Evolutionary conservation across 148 eudicot species (phyloP).

Genomic region (Rhododendron mucronatum): DNA sequence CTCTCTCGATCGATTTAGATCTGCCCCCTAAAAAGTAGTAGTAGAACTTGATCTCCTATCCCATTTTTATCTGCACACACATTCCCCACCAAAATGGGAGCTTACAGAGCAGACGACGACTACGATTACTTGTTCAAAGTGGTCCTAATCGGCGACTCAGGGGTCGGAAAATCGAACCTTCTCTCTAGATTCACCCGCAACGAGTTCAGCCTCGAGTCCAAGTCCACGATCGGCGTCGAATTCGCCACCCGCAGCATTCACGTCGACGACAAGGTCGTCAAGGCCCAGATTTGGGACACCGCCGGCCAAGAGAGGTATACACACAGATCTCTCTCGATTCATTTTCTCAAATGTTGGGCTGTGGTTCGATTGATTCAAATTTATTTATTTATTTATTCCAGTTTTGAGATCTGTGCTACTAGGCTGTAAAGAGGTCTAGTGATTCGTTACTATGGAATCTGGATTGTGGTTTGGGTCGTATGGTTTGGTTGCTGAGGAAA

Average conservation of each 20-base stretch:
- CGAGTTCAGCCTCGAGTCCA: conserved; percentile 55
- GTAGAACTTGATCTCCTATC: not conserved
- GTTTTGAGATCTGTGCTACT: not conserved
- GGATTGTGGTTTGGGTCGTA: not conserved
- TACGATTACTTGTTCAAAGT: conserved; percentile 65
- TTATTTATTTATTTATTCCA: not conserved
- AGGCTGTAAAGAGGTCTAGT: not conserved
- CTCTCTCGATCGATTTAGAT: not conserved
- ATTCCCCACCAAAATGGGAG: conserved; percentile 16
- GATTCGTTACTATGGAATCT: not conserved
- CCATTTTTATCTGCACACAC: not conserved
- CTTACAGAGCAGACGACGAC: conserved; percentile 57
- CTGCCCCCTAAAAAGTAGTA: not conserved
- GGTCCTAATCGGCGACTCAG: conserved; percentile 30
- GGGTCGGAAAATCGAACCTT: conserved; percentile 6
- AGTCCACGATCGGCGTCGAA: conserved; percentile 54
- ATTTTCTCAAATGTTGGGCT: not conserved
- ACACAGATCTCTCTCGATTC: not conserved
- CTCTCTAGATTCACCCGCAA: conserved; percentile 35
- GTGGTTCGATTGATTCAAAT: not conserved
- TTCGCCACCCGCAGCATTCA: conserved; percentile 48
- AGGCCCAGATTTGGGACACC: conserved; percentile 54
- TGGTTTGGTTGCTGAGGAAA: not conserved
- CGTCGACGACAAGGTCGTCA: conserved; percentile 44
- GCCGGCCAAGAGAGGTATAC: conserved; percentile 60